Percentiles rank a stretch among this genome's conserved stretches.
phyloP scores from a whole-genome alignment of 75 land plant genomes.

The Selaginella moellendorffii region DNA sequence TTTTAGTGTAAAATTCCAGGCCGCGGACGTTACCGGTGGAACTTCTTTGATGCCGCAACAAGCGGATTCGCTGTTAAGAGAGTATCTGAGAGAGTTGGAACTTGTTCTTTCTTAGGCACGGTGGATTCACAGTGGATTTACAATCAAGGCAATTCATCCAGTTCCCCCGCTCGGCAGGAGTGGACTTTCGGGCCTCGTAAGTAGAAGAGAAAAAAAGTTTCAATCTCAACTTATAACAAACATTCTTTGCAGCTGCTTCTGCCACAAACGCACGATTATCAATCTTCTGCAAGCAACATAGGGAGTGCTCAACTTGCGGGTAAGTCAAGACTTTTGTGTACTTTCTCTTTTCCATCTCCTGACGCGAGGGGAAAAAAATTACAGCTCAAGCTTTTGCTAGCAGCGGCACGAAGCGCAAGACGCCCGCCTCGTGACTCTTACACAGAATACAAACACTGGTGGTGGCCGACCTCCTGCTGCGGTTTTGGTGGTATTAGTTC shows the following conservation, averaged over 20 bases:
- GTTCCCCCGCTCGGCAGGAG: conserved; percentile 81
- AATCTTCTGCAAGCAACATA: conserved; percentile 81
- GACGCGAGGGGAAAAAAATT: background rate
- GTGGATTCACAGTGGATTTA: conserved; percentile 84
- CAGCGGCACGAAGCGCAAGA: conserved; percentile 1
- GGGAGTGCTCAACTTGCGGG: conserved; percentile 94
- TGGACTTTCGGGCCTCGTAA: conserved; percentile 97
- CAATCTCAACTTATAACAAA: background rate
- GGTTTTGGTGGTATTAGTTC: conserved; percentile 1
- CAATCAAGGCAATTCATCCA: conserved; percentile 69
- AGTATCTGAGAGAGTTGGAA: conserved; percentile 38
- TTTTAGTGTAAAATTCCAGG: conserved; percentile 36
- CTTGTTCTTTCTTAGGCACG: background rate
- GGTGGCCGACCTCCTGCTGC: conserved; percentile 1
- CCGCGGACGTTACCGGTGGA: conserved; percentile 90
- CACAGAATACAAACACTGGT: background rate
- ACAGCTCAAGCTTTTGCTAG: conserved; percentile 1
- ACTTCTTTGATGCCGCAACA: conserved; percentile 77
- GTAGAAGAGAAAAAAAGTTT: conserved; percentile 10
- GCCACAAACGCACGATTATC: conserved; percentile 92
- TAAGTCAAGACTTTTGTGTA: conserved; percentile 22
- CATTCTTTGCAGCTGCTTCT: conserved; percentile 64
- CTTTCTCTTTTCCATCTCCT: conserved; percentile 1
- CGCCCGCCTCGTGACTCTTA: conserved; percentile 1
- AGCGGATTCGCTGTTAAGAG: conserved; percentile 69